phyloP scores from a whole-genome alignment of 768 basidiomycete species.

The Tricholoma bakamatsutake region DNA sequence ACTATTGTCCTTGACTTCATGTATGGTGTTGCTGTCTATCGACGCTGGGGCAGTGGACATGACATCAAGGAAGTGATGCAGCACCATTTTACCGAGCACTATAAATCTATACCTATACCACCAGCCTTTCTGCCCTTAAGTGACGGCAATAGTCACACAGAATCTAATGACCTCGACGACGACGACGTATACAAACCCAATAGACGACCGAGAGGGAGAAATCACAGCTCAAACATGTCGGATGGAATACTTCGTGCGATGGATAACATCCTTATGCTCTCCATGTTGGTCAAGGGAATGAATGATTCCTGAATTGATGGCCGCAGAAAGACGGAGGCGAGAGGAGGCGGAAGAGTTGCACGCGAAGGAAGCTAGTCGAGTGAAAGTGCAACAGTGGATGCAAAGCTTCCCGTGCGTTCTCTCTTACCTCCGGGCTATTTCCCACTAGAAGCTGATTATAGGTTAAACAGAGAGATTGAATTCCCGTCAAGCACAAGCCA shows the following conservation, averaged over 20 bases:
- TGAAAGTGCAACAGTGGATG: background rate
- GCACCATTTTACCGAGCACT: conserved; percentile 1
- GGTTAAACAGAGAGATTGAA: too few species aligned
- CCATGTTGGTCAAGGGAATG: background rate
- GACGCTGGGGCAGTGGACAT: too few species aligned
- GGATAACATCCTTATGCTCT: background rate
- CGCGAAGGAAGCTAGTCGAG: background rate
- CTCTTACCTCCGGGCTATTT: background rate
- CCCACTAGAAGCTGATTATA: background rate
- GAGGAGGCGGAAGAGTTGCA: background rate
- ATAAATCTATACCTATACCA: conserved; percentile 5
- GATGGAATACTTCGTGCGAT: background rate
- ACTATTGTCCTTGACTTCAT: conserved; percentile 9
- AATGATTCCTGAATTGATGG: background rate
- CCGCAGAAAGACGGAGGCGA: background rate
- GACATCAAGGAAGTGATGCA: conserved; percentile 10
- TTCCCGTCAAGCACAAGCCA: too few species aligned
- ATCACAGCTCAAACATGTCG: background rate
- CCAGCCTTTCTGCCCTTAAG: background rate
- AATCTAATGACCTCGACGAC: background rate
- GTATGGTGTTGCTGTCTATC: conserved; percentile 15
- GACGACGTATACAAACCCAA: background rate
- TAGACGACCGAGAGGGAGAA: background rate
- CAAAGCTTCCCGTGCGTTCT: background rate
- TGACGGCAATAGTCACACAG: background rate